These are phyloP conservation scores for Heliocybe sulcata DNA, from an alignment of 1,284 basidiomycete species.

Conservation along the genomic window DNA sequence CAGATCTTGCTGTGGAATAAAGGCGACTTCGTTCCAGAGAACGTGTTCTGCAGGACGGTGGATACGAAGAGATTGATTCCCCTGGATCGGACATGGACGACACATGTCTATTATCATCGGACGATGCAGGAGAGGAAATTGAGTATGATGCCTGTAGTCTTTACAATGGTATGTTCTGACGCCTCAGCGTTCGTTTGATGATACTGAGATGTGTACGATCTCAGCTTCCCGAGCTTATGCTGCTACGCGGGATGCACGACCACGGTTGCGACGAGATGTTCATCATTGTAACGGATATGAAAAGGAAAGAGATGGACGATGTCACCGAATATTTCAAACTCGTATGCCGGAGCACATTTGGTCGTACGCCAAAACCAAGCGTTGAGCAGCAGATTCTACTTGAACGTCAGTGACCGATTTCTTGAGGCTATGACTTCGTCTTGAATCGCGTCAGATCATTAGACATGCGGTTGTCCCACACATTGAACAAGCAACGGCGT, in stretches of 20 bases:
- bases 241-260: slow-evolving; percentile 72
- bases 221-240: slow-evolving; percentile 69
- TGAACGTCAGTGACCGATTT: slow-evolving; percentile 42
- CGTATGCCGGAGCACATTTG: slow-evolving; percentile 54
- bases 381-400: slow-evolving; percentile 57
- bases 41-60: slow-evolving; percentile 67
- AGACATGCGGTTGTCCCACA: slow-evolving; percentile 64
- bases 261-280: slow-evolving; percentile 67
- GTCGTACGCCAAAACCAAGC: slow-evolving; percentile 53
- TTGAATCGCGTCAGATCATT: slow-evolving; percentile 2
- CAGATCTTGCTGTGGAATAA: slow-evolving; percentile 69
- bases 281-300: slow-evolving; percentile 69
- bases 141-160: slow-evolving; percentile 71
- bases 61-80: slow-evolving; percentile 69
- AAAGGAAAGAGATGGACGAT: slow-evolving; percentile 70
- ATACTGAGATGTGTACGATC: slow-evolving; percentile 3
- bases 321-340: slow-evolving; percentile 69
- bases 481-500: slow-evolving; percentile 53
- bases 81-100: slow-evolving; percentile 71
- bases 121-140: slow-evolving; percentile 64
- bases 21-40: slow-evolving; percentile 68
- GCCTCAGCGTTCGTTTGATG: not conserved
- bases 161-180: slow-evolving; percentile 53
- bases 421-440: not conserved
- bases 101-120: slow-evolving; percentile 68